Base-by-base conservation (phyloP, 257 asterid genomes). In the Coffea canephora region DNA sequence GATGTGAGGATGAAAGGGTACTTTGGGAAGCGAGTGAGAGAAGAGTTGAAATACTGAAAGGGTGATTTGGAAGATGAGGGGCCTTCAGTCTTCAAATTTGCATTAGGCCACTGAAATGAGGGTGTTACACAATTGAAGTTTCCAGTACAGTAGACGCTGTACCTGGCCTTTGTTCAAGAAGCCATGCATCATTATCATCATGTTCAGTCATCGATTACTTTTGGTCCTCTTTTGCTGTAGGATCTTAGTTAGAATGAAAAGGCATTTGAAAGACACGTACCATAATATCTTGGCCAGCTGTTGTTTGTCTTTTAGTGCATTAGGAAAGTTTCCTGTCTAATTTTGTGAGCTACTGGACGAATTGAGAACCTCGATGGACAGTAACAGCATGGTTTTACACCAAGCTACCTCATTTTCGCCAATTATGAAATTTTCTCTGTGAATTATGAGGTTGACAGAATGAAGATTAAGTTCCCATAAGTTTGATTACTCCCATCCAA, bases 381-480 rank as follows among this genome's bases (percentile, higher is more conserved):
- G n/a, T 54, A 61, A 43, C 8, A 23, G 12, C 39, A 54, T 25
- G 12, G 11, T 48, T 55, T 61, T 62, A 50, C n/a, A 16, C 36
- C 1, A 48, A 62, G 27, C 73, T 43, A 45, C 10, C 23, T 49
- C 36, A 74, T 41, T 69, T 7, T 36, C 18, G 23, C 25, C 19
- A 78, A 48, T 52, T 75, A 75, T 66, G 49, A 62, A 57, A 59
- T 55, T 49, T 6, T 72, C 43, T 14, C 36, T 52, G 52, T 65
- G 65, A 43, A 19, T 8, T 49, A 36, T 34, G 31, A 12, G 36
- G 59, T 64, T 80, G 59, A 48, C 50, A 27, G 27, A 52, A 41
- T 11, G 14, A 46, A 25, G 36, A 41, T 39, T 25, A 75, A 43
- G 31, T 19, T 2, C 73, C 59, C 55, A 59, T 39, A 3, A 62